Percentiles rank a stretch among this genome's conserved stretches.
These are phyloP conservation scores for Narthecium ossifragum DNA, from an alignment of 106 monocot species.

Conservation along the genomic window DNA sequence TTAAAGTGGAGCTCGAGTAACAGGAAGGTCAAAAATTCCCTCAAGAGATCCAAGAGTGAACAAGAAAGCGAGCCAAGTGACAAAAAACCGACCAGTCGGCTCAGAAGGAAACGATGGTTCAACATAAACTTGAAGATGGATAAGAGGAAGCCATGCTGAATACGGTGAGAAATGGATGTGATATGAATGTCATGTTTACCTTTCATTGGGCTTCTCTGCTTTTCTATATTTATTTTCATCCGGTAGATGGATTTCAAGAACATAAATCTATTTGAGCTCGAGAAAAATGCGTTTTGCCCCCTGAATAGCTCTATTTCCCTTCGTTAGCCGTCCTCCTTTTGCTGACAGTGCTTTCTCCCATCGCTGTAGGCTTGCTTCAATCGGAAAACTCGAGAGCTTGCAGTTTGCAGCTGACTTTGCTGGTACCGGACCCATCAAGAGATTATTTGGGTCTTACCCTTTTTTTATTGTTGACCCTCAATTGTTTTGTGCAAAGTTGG, in stretches of 20 bases:
- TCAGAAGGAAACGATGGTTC: conserved; percentile 82
- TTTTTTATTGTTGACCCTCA: too few species aligned
- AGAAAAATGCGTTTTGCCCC: too few species aligned
- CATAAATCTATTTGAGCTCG: too few species aligned
- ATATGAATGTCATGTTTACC: neutral
- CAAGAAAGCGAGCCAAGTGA: conserved; percentile 30
- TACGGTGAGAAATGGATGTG: conserved; percentile 2
- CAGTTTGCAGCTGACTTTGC: too few species aligned
- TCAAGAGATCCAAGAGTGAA: conserved; percentile 28
- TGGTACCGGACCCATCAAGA: too few species aligned
- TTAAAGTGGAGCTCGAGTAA: conserved; percentile 59
- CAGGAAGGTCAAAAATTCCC: conserved; percentile 34
- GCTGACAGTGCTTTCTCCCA: too few species aligned
- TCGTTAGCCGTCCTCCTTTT: neutral
- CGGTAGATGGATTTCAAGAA: too few species aligned
- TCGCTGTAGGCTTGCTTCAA: too few species aligned
- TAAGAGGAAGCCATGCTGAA: conserved; percentile 70
- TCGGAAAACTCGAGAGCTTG: too few species aligned
- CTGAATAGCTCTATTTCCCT: neutral
- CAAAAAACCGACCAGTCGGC: conserved; percentile 35
- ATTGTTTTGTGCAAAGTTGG: too few species aligned
- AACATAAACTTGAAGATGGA: conserved; percentile 62
- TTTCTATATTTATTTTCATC: too few species aligned
- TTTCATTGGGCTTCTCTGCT: neutral
- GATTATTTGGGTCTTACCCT: too few species aligned